Evolutionary conservation across 2,329 filamentous ascomycete species (phyloP).

Genomic region (Fusarium drepaniforme): DNA sequence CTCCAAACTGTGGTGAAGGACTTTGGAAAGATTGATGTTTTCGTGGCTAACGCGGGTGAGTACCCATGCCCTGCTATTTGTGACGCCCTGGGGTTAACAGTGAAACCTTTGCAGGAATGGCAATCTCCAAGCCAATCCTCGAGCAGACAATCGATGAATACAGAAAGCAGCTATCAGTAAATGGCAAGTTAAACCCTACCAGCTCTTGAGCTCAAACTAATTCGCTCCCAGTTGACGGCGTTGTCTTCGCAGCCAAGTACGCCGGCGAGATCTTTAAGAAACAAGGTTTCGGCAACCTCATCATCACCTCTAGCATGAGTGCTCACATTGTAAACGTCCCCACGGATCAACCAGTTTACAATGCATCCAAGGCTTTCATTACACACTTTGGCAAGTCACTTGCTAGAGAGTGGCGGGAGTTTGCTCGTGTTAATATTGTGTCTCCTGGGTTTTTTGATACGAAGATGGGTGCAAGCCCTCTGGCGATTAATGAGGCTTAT

Average conservation of each 20-base stretch:
- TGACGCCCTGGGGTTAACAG: neutral
- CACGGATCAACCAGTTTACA: constrained; percentile 66
- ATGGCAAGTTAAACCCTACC: constrained; percentile 44
- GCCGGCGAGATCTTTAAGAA: constrained; percentile 56
- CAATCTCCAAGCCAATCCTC: constrained; percentile 63
- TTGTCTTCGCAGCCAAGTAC: constrained; percentile 58
- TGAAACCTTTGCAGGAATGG: neutral
- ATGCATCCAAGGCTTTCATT: constrained; percentile 65
- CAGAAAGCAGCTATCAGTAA: constrained; percentile 63
- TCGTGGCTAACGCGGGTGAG: constrained; percentile 49
- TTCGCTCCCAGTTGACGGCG: constrained; percentile 54
- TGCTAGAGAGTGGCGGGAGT: constrained; percentile 67
- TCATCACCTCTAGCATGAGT: constrained; percentile 64
- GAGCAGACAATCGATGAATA: constrained; percentile 67
- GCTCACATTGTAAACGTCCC: constrained; percentile 63
- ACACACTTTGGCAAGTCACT: constrained; percentile 67
- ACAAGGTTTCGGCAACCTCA: constrained; percentile 61
- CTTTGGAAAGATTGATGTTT: constrained; percentile 43
- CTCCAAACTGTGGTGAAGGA: constrained; percentile 16
- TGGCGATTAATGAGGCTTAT: constrained; percentile 59
- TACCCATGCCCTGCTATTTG: neutral
- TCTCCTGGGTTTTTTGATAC: constrained; percentile 63
- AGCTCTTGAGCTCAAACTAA: neutral
- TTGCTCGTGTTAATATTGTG: constrained; percentile 68
- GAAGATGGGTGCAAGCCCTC: constrained; percentile 59